A percentile compares a stretch with the other conserved stretches of the same genome.
Conservation (phyloP, 1,284 basidiomycete species). For the Coniferiporia sulphurascens region DNA sequence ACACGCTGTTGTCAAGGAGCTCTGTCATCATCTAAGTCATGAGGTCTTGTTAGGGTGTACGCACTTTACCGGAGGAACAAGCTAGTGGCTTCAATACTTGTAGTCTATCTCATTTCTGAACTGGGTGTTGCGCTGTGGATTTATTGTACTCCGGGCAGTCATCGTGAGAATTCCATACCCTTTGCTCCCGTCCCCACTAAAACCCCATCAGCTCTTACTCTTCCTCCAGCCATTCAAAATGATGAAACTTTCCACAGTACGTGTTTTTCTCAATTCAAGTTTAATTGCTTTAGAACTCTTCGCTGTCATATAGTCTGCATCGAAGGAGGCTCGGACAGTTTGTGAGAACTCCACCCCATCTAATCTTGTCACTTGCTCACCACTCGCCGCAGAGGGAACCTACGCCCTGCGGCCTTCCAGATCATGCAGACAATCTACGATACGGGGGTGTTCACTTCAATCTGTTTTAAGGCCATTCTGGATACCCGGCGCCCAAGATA, state of each 20-base stretch:
- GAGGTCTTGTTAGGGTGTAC: not conserved
- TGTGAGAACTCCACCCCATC: not conserved
- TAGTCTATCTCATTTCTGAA: slow-evolving; percentile 1
- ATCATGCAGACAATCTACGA: slow-evolving; percentile 13
- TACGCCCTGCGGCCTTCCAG: slow-evolving; percentile 5
- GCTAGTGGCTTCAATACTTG: not conserved
- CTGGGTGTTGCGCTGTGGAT: not conserved
- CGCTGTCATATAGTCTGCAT: not conserved
- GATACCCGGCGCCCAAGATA: not conserved
- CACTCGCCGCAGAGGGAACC: slow-evolving; percentile 2
- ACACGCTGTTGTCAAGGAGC: not conserved
- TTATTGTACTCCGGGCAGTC: slow-evolving; percentile 2
- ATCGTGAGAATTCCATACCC: not conserved
- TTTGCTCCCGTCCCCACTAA: not conserved
- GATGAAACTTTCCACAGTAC: slow-evolving; percentile 2
- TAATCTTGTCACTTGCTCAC: not conserved
- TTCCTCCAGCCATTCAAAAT: not conserved
- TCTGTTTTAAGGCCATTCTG: not conserved
- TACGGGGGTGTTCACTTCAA: not conserved
- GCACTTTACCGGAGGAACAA: slow-evolving; percentile 1
- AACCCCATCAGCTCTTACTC: not conserved
- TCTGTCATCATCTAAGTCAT: not conserved
- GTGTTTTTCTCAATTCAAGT: not conserved
- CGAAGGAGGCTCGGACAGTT: not conserved
- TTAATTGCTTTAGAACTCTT: not conserved